Evolutionary conservation across 192 early-diverging fungal species (phyloP).

Genomic region (Entophlyctis luteolus): DNA sequence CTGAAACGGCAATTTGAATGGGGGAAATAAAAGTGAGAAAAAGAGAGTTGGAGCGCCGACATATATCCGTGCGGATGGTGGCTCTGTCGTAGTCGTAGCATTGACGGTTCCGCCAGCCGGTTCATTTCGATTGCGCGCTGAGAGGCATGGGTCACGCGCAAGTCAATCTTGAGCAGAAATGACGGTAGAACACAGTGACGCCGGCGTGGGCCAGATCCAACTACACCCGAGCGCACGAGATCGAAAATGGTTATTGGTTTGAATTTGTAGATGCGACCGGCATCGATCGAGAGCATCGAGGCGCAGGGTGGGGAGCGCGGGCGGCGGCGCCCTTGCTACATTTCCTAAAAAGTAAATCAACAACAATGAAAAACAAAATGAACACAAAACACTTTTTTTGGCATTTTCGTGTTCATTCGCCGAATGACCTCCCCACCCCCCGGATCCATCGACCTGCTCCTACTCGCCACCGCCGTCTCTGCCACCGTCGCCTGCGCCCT

Average conservation of each 20-base stretch:
- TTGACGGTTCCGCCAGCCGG: conserved; percentile 72
- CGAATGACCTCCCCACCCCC: too few species aligned
- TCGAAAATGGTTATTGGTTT: conserved; percentile 80
- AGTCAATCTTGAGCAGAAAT: conserved; percentile 49
- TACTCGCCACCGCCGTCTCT: too few species aligned
- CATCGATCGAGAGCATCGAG: conserved; percentile 84
- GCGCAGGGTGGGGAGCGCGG: too few species aligned
- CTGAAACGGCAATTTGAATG: conserved; percentile 10
- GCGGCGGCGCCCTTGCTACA: not conserved
- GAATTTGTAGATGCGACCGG: conserved; percentile 72
- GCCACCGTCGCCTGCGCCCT: too few species aligned
- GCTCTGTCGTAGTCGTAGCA: conserved; percentile 75
- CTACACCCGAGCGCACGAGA: conserved; percentile 60
- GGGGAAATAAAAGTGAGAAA: conserved; percentile 2
- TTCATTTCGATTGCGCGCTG: conserved; percentile 76
- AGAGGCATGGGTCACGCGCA: conserved; percentile 82
- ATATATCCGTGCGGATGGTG: conserved; percentile 76
- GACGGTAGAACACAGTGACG: conserved; percentile 53
- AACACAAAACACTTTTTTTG: too few species aligned
- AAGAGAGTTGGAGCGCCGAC: conserved; percentile 56
- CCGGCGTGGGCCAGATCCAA: conserved; percentile 67
- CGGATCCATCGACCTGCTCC: too few species aligned
- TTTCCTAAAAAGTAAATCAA: too few species aligned
- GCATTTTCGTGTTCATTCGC: too few species aligned
- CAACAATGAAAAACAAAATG: too few species aligned